Conservation (phyloP, 225 moss, liverwort and hornwort species). For the Sphagnum tenellum region DNA sequence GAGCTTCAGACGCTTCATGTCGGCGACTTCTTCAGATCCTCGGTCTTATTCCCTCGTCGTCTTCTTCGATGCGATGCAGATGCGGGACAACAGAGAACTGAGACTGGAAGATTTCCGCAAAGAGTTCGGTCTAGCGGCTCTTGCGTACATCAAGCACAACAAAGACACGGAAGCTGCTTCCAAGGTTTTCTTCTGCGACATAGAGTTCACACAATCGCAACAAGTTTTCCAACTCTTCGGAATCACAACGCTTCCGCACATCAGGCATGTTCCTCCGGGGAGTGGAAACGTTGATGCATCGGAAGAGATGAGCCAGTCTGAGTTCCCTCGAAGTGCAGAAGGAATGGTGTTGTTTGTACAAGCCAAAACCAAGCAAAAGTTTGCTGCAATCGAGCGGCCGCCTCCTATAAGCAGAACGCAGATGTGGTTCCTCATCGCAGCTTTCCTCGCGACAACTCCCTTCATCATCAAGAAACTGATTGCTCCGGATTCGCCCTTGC, state of each 20-base stretch:
- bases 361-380: slow-evolving; percentile 50
- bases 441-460: slow-evolving; percentile 56
- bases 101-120: slow-evolving; percentile 69
- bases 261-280: slow-evolving; percentile 61
- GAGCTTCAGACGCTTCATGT: slow-evolving; percentile 58
- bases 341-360: slow-evolving; percentile 70
- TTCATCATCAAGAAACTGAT: slow-evolving; percentile 65
- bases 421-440: slow-evolving; percentile 36
- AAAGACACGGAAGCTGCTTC: slow-evolving; percentile 33
- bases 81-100: slow-evolving; percentile 69
- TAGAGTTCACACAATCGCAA: slow-evolving; percentile 83
- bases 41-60: slow-evolving; percentile 73
- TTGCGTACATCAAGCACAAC: slow-evolving; percentile 52
- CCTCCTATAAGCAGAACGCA: slow-evolving; percentile 70
- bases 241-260: slow-evolving; percentile 66
- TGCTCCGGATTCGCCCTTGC: slow-evolving; percentile 68
- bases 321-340: slow-evolving; percentile 66
- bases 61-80: slow-evolving; percentile 83
- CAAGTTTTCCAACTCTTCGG: slow-evolving; percentile 67
- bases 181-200: slow-evolving; percentile 75
- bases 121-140: slow-evolving; percentile 67
- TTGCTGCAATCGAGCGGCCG: slow-evolving; percentile 77
- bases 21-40: slow-evolving; percentile 24
- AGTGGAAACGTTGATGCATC: slow-evolving; percentile 42
- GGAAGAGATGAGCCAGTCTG: slow-evolving; percentile 59